A percentile compares a stretch with the other conserved stretches of the same genome.
These are phyloP conservation scores for Daldinia bambusicola DNA, from an alignment of 495 filamentous ascomycete genomes.

Conservation along the genomic window DNA sequence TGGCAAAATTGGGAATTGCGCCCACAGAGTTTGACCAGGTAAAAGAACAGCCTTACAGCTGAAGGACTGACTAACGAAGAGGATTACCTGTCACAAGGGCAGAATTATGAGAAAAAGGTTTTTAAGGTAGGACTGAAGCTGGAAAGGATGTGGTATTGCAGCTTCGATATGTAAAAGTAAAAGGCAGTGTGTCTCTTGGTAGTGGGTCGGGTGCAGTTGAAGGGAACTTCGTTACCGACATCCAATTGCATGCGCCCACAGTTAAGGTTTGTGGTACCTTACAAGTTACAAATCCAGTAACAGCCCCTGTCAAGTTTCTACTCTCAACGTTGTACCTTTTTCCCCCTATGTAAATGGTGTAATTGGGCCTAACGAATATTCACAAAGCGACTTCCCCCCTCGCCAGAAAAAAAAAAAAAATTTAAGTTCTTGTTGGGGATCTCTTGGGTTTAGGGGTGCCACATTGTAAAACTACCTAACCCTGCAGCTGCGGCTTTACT, in stretches of 20 bases:
- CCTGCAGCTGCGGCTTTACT: constrained; percentile 26
- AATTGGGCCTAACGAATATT: constrained; percentile 34
- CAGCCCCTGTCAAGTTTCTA: constrained; percentile 4
- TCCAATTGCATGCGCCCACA: not conserved
- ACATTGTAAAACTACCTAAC: constrained; percentile 44
- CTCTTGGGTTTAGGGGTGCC: constrained; percentile 39
- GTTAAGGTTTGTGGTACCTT: constrained; percentile 23
- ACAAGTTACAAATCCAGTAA: constrained; percentile 8
- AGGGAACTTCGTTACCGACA: constrained; percentile 6
- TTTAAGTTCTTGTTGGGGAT: constrained; percentile 51
- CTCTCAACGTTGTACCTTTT: constrained; percentile 32
- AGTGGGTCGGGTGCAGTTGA: constrained; percentile 2
- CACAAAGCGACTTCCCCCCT: constrained; percentile 36
- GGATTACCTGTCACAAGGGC: constrained; percentile 22
- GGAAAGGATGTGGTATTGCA: constrained; percentile 15
- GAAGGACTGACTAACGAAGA: constrained; percentile 16
- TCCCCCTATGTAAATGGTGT: constrained; percentile 20
- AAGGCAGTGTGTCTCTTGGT: constrained; percentile 11
- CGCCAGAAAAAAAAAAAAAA: constrained; percentile 46
- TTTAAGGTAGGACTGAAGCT: constrained; percentile 22
- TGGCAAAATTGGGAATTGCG: constrained; percentile 17
- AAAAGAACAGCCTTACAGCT: constrained; percentile 8
- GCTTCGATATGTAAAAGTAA: constrained; percentile 19
- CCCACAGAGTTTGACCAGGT: constrained; percentile 19
- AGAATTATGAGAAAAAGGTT: constrained; percentile 2